These are phyloP conservation scores for Arthroderma sp. DNA, from an alignment of 2,329 filamentous ascomycete genomes.

Conservation along the genomic window DNA sequence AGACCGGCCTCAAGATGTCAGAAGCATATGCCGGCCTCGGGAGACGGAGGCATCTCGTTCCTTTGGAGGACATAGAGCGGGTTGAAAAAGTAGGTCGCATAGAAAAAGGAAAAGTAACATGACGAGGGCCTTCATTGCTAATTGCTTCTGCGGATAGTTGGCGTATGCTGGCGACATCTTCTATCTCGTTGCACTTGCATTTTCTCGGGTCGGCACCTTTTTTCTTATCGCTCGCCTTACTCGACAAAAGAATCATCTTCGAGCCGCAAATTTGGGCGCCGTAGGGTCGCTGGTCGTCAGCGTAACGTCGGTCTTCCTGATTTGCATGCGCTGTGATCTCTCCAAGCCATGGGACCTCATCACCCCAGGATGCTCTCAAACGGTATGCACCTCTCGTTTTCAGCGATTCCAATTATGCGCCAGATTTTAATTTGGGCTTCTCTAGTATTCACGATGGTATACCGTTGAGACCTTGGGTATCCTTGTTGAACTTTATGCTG, in stretches of 20 bases:
- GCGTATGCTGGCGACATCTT: constrained; percentile 14
- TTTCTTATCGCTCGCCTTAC: constrained; percentile 14
- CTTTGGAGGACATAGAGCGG: not conserved
- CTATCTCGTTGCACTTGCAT: constrained; percentile 12
- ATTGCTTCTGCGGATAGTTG: constrained; percentile 1
- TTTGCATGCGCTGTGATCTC: constrained; percentile 12
- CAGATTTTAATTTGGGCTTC: not conserved
- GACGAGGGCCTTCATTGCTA: not conserved
- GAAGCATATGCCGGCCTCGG: constrained; percentile 13
- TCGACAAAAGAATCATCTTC: constrained; percentile 10
- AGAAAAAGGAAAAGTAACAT: not conserved
- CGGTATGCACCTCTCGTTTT: constrained; percentile 5
- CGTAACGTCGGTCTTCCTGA: constrained; percentile 11
- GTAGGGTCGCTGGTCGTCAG: constrained; percentile 5
- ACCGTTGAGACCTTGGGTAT: constrained; percentile 13
- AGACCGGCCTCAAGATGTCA: constrained; percentile 12
- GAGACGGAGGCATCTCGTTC: constrained; percentile 7
- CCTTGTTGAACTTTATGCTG: constrained; percentile 10
- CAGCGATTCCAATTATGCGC: not conserved
- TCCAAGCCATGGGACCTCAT: constrained; percentile 10
- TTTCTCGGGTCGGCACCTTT: constrained; percentile 12
- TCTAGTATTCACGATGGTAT: constrained; percentile 13
- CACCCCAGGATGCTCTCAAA: constrained; percentile 10
- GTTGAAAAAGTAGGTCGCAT: constrained; percentile 10
- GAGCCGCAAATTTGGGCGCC: constrained; percentile 9